Conservation (phyloP, 306 rosid species). For the Benincasa hispida region DNA sequence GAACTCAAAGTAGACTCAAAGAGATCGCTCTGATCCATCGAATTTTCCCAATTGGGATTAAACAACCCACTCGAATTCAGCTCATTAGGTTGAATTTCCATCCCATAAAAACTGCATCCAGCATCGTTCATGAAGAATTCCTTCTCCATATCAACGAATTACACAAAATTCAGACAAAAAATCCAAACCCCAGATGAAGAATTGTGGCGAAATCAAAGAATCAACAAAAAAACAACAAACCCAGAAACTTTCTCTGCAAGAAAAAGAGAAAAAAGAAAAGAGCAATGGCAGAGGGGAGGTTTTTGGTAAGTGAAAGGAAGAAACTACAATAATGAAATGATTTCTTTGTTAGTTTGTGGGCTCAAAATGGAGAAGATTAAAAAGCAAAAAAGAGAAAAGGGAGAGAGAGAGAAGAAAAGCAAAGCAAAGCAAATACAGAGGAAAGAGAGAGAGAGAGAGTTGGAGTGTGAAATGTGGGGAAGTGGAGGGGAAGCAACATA, state of each 20-base stretch:
- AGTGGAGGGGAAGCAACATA: constrained; percentile 16
- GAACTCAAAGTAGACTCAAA: constrained; percentile 49
- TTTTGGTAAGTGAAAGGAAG: constrained; percentile 4
- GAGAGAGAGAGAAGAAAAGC: background rate
- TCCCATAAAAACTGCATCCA: constrained; percentile 11
- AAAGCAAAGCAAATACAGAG: constrained; percentile 2
- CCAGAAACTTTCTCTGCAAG: background rate
- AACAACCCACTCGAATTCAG: constrained; percentile 21
- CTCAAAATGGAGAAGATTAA: background rate
- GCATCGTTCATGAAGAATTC: constrained; percentile 8
- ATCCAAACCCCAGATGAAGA: constrained; percentile 14
- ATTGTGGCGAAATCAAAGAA: background rate
- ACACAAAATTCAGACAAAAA: background rate
- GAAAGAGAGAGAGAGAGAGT: constrained; percentile 11
- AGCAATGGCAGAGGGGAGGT: constrained; percentile 2
- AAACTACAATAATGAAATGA: constrained; percentile 16
- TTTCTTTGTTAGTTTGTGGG: constrained; percentile 15
- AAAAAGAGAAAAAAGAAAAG: background rate
- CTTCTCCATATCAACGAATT: background rate
- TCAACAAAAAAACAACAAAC: background rate
- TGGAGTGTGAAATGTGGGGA: constrained; percentile 12
- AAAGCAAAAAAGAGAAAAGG: constrained; percentile 2
- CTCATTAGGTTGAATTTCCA: constrained; percentile 31
- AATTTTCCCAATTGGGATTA: constrained; percentile 33
- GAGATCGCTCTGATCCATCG: constrained; percentile 47